Percentiles rank a stretch among this genome's conserved stretches.
Evolutionary conservation across 2,329 filamentous ascomycete species (phyloP).

Genomic region (Colletotrichum orbiculare): DNA sequence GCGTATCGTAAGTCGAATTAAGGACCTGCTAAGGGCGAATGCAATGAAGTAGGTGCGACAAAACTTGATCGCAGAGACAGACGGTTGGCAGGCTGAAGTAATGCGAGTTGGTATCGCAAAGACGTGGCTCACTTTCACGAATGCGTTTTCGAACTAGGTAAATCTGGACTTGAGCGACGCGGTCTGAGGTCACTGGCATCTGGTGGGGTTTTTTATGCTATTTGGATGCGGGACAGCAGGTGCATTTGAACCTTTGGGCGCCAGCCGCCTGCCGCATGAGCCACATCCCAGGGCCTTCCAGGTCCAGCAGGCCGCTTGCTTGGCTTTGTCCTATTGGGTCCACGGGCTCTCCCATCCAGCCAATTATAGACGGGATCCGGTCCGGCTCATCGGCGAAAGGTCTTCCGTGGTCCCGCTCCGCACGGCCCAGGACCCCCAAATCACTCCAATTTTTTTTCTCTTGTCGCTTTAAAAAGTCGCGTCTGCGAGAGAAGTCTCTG

Average conservation of each 20-base stretch:
- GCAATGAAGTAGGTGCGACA: too few species aligned
- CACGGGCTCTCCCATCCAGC: background rate
- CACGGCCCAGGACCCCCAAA: conserved; percentile 31
- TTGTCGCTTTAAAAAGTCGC: conserved; percentile 22
- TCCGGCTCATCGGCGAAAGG: conserved; percentile 27
- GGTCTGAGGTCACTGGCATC: background rate
- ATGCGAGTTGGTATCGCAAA: too few species aligned
- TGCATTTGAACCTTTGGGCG: conserved; percentile 32
- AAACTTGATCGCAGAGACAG: too few species aligned
- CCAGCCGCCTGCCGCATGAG: conserved; percentile 8
- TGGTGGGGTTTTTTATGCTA: conserved; percentile 35
- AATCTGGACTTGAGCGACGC: too few species aligned
- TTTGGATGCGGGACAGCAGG: conserved; percentile 28
- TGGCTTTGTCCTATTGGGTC: too few species aligned
- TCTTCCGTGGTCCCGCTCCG: conserved; percentile 20
- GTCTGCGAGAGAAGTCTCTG: background rate
- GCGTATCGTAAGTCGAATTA: too few species aligned
- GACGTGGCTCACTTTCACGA: conserved; percentile 11
- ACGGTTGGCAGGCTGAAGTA: too few species aligned
- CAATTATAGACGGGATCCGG: background rate
- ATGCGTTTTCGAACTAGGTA: too few species aligned
- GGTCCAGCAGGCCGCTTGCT: too few species aligned
- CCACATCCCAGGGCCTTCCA: background rate
- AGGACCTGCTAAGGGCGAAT: too few species aligned
- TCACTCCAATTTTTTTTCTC: conserved; percentile 34